Evolutionary conservation across 2,329 filamentous ascomycete genomes (phyloP), one percentile per base, ranked within the genome.

Genomic region (Fusarium nanum): DNA sequence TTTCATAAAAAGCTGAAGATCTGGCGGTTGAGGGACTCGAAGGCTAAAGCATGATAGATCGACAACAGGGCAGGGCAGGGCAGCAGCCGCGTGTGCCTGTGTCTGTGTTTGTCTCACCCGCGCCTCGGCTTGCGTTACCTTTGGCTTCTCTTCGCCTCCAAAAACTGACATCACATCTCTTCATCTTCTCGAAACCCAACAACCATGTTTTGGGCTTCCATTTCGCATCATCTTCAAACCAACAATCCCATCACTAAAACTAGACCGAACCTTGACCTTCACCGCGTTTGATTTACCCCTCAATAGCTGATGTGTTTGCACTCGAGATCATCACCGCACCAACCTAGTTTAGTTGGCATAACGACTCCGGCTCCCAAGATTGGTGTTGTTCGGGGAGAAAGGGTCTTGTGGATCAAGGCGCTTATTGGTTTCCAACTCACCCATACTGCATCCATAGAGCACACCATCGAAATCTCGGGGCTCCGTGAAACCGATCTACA

Each of bases 311-410:
- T 56, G 62, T 37, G 50, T 62, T 48, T 52, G 27, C 50, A 50
- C 37, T 47, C 30, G n/a, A 56, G 68, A 70, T 70, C 68, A 71
- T 71, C 68, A 71, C 55, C 68, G 65, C 63, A 68, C 68, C 64
- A 48, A 61, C 55, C 56, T 56, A 46, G 22, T 46, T 55, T 67
- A 59, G 52, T 55, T 59, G 32, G 44, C 40, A 58, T 45, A 70
- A 57, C 61, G 41, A 42, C 34, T 28, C 42, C 16, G 25, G 37
- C 34, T 37, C 37, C 22, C 34, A 65, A 64, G 44, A 58, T 64
- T 52, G 28, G 41, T 63, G 34, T 52, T 60, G 47, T 34, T 47
- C 14, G 30, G 28, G 41, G 16, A 46, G 50, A 62, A 71, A 68
- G 63, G 68, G 67, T 49, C 63, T 25, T 58, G 3, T 32, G 47